phyloP scores from a whole-genome alignment of 768 basidiomycete species.

The Crassisporium funariophilum region DNA sequence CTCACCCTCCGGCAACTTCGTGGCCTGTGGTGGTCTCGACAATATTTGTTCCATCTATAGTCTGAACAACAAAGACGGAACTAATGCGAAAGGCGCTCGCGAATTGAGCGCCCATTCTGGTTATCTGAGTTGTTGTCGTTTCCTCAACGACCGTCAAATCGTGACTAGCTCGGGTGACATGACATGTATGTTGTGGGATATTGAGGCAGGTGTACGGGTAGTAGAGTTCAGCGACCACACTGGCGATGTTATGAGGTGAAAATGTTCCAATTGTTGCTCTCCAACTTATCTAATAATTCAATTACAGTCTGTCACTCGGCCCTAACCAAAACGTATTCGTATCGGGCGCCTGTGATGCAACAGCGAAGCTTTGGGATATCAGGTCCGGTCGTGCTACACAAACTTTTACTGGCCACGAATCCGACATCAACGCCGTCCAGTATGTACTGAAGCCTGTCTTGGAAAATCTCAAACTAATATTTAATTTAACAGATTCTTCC shows the following conservation, averaged over 20 bases:
- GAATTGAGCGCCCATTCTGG: slow-evolving; percentile 98
- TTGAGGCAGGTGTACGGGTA: slow-evolving; percentile 96
- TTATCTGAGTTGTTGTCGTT: slow-evolving; percentile 97
- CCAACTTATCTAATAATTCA: slow-evolving; percentile 13
- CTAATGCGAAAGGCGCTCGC: slow-evolving; percentile 83
- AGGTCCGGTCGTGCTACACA: slow-evolving; percentile 96
- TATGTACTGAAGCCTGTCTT: slow-evolving; percentile 45
- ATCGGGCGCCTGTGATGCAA: slow-evolving; percentile 98
- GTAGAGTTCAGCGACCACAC: slow-evolving; percentile 99
- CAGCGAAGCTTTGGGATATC: slow-evolving; percentile 99
- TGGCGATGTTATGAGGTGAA: slow-evolving; percentile 98
- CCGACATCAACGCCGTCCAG: slow-evolving; percentile 99
- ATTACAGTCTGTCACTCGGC: slow-evolving; percentile 81
- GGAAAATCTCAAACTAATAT: slow-evolving; percentile 10
- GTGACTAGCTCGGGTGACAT: slow-evolving; percentile 98
- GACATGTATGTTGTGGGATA: slow-evolving; percentile 99
- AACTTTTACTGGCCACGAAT: slow-evolving; percentile 98
- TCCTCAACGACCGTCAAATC: slow-evolving; percentile 98
- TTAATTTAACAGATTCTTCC: slow-evolving; percentile 83
- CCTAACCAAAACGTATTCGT: slow-evolving; percentile 95
- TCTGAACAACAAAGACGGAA: slow-evolving; percentile 79
- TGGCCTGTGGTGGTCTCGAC: slow-evolving; percentile 98
- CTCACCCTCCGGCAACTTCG: slow-evolving; percentile 94
- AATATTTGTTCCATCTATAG: slow-evolving; percentile 99
- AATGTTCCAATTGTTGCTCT: slow-evolving; percentile 14